Percentiles rank a stretch among this genome's conserved stretches.
These are phyloP conservation scores for Sophora flavescens DNA, from an alignment of 306 rosid species.

Conservation along the genomic window DNA sequence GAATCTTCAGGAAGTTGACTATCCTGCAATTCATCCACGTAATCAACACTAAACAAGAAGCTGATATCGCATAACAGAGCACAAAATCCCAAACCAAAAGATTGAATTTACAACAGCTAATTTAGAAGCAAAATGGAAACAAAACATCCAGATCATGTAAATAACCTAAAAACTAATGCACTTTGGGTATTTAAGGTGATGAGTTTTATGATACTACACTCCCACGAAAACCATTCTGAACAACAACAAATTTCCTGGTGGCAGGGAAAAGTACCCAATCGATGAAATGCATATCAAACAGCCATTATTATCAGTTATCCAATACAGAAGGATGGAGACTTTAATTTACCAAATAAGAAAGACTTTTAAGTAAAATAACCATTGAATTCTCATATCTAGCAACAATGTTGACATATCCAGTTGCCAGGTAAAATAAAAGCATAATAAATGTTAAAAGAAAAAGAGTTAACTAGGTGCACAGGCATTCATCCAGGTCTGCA, in stretches of 20 bases:
- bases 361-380: not conserved
- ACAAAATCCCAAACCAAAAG: conserved; percentile 3
- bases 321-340: not conserved
- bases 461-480: not conserved
- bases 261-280: not conserved
- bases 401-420: not conserved
- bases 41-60: conserved; percentile 40
- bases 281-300: not conserved
- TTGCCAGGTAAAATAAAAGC: not conserved
- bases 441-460: not conserved
- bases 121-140: conserved; percentile 20
- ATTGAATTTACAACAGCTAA: conserved; percentile 15
- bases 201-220: not conserved
- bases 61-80: conserved; percentile 24
- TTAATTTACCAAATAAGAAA: not conserved
- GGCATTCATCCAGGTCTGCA: not conserved
- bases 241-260: not conserved
- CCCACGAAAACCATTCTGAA: not conserved
- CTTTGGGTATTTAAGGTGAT: not conserved
- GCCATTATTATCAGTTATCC: not conserved
- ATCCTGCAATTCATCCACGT: conserved; percentile 72
- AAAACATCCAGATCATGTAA: conserved; percentile 10
- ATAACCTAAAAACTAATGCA: conserved; percentile 2
- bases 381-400: not conserved
- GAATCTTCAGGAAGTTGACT: conserved; percentile 89